These are phyloP conservation scores for Camellia sinensis DNA, from an alignment of 148 eudicot species.

Conservation along the genomic window DNA sequence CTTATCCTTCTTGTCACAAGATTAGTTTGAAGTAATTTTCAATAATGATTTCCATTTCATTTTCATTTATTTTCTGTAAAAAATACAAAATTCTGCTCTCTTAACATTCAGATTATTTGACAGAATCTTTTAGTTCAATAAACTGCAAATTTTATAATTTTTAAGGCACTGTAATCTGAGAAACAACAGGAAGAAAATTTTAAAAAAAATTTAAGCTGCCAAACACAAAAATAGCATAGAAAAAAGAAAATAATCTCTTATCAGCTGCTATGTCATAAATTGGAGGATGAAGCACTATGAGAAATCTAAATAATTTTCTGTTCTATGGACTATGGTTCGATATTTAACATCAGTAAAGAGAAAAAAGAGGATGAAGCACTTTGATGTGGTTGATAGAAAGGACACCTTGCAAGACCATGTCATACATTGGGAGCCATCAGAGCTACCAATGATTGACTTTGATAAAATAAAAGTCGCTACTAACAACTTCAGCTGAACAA, in stretches of 20 bases:
- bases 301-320: too few species aligned
- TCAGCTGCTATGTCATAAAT: background rate
- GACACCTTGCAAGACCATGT: background rate
- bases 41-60: background rate
- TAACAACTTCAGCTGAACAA: too few species aligned
- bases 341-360: background rate
- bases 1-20: background rate
- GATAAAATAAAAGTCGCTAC: too few species aligned
- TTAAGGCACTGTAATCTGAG: background rate
- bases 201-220: too few species aligned
- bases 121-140: background rate
- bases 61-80: background rate
- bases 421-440: background rate
- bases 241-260: background rate
- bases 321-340: background rate
- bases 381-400: background rate
- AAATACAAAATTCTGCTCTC: background rate
- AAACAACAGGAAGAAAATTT: too few species aligned
- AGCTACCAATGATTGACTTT: slow-evolving; percentile 13
- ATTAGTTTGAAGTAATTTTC: background rate
- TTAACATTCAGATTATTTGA: background rate
- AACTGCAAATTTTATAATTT: background rate
- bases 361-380: background rate
- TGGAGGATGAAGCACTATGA: background rate
- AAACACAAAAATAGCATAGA: too few species aligned